Base-by-base conservation (phyloP, 129 eudicot genomes). In the Rutidosis leptorrhynchoides region DNA sequence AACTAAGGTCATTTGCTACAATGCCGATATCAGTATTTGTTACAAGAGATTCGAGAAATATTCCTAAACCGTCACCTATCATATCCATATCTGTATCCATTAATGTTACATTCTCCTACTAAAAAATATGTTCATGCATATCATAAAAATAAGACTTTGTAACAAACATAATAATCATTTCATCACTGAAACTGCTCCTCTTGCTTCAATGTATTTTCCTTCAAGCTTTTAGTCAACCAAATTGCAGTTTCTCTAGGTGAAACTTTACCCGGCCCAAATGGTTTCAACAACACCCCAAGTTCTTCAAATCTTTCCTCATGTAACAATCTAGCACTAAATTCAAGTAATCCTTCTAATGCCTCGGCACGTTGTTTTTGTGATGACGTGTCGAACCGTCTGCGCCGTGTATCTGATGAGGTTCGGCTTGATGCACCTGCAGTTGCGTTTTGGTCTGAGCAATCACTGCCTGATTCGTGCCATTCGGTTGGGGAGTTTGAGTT, bases 181-280 rank as follows among this genome's bases (percentile, higher is more conserved):
- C 62, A 60, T 78, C 67, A 73, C 24, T 79, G 58, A 29, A 66
- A 80, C 49, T 82, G 82, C 70, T 84, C 96, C 67, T 90, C 95
- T 61, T 75, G 92, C 80, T 87, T 78, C 48, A 63, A 45, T 2
- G 86, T 70, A 65, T 85, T 91, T 67, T 85, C 98, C 77, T 91
- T 91, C 62, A 91, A 77, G 79, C 98, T 88, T 78, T 88, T 92
- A 14, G 96, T 70, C 84, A 92, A 74, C 98, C 98, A 92, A 49
- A 92, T 92, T 40, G 98, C 98, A 48, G 98, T 92, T 80, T 92
- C 98, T 64, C 98, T 85, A 8, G 98, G 95, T 58, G 98, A 92
- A 57, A 85, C 98, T 65, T 92, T 92, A 12, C 86, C 98, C 8
- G 95, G 95, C 20, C 98, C 98, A 79, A 92, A 92, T 28, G 98